Percentiles rank a stretch among this genome's conserved stretches.
Evolutionary conservation across 2,329 filamentous ascomycete genomes (phyloP).

Genomic region (Calonectria henricotiae): DNA sequence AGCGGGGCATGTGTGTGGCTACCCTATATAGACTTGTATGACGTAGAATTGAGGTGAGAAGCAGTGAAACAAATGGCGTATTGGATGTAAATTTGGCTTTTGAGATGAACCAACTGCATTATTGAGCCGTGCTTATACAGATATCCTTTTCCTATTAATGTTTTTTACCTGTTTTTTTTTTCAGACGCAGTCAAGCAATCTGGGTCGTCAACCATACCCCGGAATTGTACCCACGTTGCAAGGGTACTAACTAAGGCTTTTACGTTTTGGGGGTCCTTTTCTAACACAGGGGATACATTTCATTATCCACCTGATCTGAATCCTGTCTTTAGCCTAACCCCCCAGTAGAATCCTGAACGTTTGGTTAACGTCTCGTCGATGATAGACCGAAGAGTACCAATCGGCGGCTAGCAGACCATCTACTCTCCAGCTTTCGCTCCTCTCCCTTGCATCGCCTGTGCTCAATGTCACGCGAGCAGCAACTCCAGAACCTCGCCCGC

Average conservation of each 20-base stretch:
- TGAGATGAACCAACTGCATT: too few species aligned
- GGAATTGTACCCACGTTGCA: slow-evolving; percentile 1
- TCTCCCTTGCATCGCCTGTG: slow-evolving; percentile 14
- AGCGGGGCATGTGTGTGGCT: slow-evolving; percentile 17
- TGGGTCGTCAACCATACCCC: neutral
- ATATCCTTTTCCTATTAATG: neutral
- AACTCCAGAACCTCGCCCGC: slow-evolving; percentile 12
- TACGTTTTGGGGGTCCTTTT: slow-evolving; percentile 1
- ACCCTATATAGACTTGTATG: slow-evolving; percentile 38
- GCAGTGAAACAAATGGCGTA: neutral
- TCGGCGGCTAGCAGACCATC: neutral
- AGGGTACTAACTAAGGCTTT: neutral
- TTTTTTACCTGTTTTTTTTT: neutral
- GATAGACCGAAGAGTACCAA: neutral
- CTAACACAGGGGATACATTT: slow-evolving; percentile 10
- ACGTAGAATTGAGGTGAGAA: neutral
- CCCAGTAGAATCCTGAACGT: neutral
- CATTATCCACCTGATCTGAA: slow-evolving; percentile 1
- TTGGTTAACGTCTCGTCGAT: neutral
- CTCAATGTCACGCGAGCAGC: slow-evolving; percentile 40
- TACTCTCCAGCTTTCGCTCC: neutral
- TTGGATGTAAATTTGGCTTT: too few species aligned
- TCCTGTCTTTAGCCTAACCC: neutral
- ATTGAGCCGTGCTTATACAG: neutral
- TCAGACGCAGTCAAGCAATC: neutral